These are phyloP conservation scores for Chiua sp. DNA, from an alignment of 1,284 basidiomycete genomes.

Conservation along the genomic window DNA sequence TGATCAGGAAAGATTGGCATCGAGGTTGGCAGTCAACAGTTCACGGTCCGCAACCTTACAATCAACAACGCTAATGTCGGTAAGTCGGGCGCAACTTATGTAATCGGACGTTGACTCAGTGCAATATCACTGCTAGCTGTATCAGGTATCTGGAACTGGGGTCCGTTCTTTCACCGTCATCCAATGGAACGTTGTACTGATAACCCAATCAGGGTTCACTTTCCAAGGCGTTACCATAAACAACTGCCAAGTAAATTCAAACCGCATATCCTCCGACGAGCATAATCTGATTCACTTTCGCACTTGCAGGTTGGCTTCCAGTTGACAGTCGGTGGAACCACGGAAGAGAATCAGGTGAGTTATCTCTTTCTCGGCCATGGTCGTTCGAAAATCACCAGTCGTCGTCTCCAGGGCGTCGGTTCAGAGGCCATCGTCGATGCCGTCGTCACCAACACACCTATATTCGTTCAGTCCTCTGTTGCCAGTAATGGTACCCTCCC, in stretches of 20 bases:
- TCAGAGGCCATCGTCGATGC: conserved; percentile 55
- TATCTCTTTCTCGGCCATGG: neutral
- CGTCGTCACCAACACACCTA: conserved; percentile 41
- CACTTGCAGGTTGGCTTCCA: conserved; percentile 47
- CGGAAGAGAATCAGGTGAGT: conserved; percentile 33
- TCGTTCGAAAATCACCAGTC: neutral
- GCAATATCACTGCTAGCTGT: conserved; percentile 34
- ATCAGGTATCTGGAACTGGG: conserved; percentile 53
- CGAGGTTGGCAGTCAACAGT: conserved; percentile 58
- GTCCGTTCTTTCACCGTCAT: conserved; percentile 19
- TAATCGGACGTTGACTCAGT: neutral
- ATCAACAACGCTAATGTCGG: conserved; percentile 53
- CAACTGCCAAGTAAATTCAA: conserved; percentile 49
- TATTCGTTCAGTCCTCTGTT: conserved; percentile 35
- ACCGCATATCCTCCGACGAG: neutral
- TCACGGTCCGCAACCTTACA: conserved; percentile 60
- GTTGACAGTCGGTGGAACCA: conserved; percentile 44
- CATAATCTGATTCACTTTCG: conserved; percentile 5
- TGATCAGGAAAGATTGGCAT: conserved; percentile 46
- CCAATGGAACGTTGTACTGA: neutral
- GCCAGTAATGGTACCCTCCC: conserved; percentile 34
- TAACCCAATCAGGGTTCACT: conserved; percentile 43
- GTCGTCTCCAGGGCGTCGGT: conserved; percentile 42
- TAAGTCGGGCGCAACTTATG: conserved; percentile 17
- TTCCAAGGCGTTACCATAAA: conserved; percentile 55